A percentile compares a stretch with the other conserved stretches of the same genome.
These are phyloP conservation scores for Tolypocladium ovalisporum DNA, from an alignment of 2,329 filamentous ascomycete species.

Conservation along the genomic window DNA sequence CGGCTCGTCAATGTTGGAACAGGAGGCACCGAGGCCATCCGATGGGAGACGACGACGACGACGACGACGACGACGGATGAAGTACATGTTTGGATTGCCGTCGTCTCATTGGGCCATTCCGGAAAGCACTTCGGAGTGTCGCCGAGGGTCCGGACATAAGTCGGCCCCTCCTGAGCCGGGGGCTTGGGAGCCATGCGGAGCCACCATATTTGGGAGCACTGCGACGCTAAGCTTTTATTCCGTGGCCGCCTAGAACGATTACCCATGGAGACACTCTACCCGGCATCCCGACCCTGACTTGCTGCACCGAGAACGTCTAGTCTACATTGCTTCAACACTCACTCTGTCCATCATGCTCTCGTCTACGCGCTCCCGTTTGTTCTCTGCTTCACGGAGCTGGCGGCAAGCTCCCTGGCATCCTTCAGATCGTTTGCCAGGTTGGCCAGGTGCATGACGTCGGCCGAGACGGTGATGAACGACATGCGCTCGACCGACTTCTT, in stretches of 20 bases:
- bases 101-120: not conserved
- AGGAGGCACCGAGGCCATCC: too few species aligned
- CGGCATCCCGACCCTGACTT: too few species aligned
- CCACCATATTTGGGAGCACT: not conserved
- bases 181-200: not conserved
- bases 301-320: too few species aligned
- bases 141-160: not conserved
- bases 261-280: too few species aligned
- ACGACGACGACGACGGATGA: not conserved
- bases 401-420: slow-evolving; percentile 5
- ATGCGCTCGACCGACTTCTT: slow-evolving; percentile 14
- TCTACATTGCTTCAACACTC: too few species aligned
- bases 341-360: not conserved
- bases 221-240: not conserved
- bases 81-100: not conserved
- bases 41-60: too few species aligned
- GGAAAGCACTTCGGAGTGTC: not conserved
- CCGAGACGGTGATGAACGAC: slow-evolving; percentile 11
- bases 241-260: not conserved
- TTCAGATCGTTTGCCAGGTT: slow-evolving; percentile 11
- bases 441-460: slow-evolving; percentile 13
- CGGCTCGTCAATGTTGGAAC: too few species aligned
- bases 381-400: not conserved
- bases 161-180: not conserved
- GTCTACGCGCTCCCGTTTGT: not conserved